Base-by-base conservation (phyloP, 768 basidiomycete genomes). In the Coprinopsis marcescibilis region DNA sequence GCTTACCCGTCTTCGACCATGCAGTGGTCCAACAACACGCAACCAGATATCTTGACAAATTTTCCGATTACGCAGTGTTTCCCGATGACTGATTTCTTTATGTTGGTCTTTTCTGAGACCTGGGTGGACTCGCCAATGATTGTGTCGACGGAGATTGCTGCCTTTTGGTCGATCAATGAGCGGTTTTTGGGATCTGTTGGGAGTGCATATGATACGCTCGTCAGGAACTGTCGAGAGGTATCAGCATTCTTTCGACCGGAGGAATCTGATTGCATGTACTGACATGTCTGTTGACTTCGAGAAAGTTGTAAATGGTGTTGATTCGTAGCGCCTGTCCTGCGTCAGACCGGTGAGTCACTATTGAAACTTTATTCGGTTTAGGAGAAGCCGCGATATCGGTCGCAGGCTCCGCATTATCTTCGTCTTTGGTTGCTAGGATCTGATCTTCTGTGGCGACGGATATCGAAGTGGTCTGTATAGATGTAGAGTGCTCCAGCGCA, bases 21-120 rank as follows among this genome's bases (percentile, higher is more conserved):
- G 55, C 92, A 94, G 57, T 95, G 92, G 58, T 96, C 94, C 53
- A 93, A 72, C 19, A 97, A 61, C 5, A 95, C 77, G 54, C 87
- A 93, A 10, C 88, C 86, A 2, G 72, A 73, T 38, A 97, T 80
- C 62, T 81, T 89, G n/a, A 77, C 85, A 72, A 84, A 84, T 61
- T 80, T 85, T 2, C 90, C 90, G 44, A 94, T 85, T 13, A 81
- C 67, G 54, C 90, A 93, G 60, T 94, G 91, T 49, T 83, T 74
- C 7, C 89, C 89, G 24, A 92, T 76, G 14, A 89, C 72, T 2
- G 80, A 82, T 56, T 80, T 81, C 60, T 91, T 95, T 59, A 96
- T 83, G 20, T 70, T 81, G 8, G 85, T 78, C 40, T 80, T 78
- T 58, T 94, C 93, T 2, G 80, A 81, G 3, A 97, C 73, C 46